A percentile compares a stretch with the other conserved stretches of the same genome.
Conservation (phyloP, 768 basidiomycete species). For the Psilocybe tampanensis region DNA sequence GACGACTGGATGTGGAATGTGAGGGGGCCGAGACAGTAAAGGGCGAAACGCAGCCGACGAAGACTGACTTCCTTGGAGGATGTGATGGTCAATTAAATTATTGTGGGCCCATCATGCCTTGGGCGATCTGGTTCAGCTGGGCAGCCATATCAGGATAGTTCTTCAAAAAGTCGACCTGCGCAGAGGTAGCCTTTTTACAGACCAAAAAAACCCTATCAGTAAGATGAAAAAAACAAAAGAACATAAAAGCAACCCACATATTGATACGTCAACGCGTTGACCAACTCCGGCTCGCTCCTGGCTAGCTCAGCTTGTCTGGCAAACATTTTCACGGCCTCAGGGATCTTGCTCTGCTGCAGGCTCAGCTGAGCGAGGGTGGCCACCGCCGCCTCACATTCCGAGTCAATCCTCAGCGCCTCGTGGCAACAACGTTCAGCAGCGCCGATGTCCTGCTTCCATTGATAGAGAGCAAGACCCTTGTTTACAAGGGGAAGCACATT, state of each 20-base stretch:
- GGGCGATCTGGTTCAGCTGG: constrained; percentile 53
- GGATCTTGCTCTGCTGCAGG: constrained; percentile 88
- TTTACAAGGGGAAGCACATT: constrained; percentile 96
- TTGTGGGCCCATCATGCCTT: constrained; percentile 25
- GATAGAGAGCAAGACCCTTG: constrained; percentile 95
- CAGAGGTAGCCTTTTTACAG: constrained; percentile 68
- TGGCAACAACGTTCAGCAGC: constrained; percentile 84
- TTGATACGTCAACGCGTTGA: constrained; percentile 75
- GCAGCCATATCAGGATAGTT: constrained; percentile 85
- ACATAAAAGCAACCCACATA: constrained; percentile 53
- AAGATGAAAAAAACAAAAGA: neutral
- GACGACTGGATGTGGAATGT: too few relatives aligned
- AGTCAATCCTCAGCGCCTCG: constrained; percentile 86
- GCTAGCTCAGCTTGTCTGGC: constrained; percentile 82
- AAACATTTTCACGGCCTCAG: constrained; percentile 86
- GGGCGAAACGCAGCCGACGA: neutral
- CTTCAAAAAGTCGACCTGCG: constrained; percentile 82
- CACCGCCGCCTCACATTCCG: constrained; percentile 95
- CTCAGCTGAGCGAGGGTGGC: constrained; percentile 93
- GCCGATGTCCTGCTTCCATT: constrained; percentile 90
- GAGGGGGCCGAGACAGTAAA: neutral
- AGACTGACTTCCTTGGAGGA: too few relatives aligned
- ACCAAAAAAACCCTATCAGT: neutral
- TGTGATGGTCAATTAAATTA: neutral
- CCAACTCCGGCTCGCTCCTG: constrained; percentile 87